Evolutionary conservation across 2,329 filamentous ascomycete genomes (phyloP).

Genomic region (Penicillium sclerotigenum): DNA sequence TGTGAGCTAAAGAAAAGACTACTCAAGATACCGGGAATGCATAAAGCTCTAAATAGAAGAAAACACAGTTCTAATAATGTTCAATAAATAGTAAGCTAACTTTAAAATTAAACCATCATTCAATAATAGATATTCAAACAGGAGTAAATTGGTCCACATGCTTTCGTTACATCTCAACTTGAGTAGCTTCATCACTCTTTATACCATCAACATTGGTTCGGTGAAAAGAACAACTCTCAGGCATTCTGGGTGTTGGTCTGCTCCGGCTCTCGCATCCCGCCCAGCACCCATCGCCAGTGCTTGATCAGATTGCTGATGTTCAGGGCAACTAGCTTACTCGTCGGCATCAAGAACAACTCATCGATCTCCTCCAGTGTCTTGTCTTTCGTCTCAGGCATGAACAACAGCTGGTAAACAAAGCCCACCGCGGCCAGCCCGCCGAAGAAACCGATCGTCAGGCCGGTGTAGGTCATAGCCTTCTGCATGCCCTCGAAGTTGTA

Average conservation of each 20-base stretch:
- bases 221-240: background rate
- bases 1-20: background rate
- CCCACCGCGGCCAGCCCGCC: conserved; percentile 65
- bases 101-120: background rate
- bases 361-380: conserved; percentile 27
- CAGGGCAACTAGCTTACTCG: background rate
- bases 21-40: background rate
- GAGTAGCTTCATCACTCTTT: background rate
- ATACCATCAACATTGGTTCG: background rate
- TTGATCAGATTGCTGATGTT: background rate
- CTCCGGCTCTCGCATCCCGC: background rate
- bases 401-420: conserved; percentile 65
- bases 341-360: conserved; percentile 4
- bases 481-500: conserved; percentile 70
- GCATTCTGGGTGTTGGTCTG: background rate
- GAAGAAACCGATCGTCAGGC: conserved; percentile 64
- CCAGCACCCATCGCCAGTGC: background rate
- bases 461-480: conserved; percentile 57
- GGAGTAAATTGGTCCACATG: background rate
- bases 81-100: background rate
- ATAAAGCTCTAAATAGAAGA: background rate
- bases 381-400: conserved; percentile 69
- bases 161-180: background rate
- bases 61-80: background rate
- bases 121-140: background rate